Evolutionary conservation across 2,329 filamentous ascomycete genomes (phyloP).

Genomic region (Davidsoniella neocaledoniae): DNA sequence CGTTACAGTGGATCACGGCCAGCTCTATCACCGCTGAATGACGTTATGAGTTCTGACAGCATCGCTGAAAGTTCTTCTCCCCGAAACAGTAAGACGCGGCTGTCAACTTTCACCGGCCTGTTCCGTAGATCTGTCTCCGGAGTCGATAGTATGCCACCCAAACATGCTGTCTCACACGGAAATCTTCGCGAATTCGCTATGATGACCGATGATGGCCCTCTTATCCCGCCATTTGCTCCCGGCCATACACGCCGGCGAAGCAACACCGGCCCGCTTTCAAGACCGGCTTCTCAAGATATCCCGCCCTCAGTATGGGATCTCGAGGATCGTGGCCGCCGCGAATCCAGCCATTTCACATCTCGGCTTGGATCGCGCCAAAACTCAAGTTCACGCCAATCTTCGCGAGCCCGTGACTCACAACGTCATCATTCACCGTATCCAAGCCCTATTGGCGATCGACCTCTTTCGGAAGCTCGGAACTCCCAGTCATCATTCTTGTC

Average conservation of each 20-base stretch:
- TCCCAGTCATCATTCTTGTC: conserved; percentile 5
- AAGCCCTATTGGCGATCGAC: background rate
- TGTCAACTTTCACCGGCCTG: conserved; percentile 3
- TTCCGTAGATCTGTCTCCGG: conserved; percentile 6
- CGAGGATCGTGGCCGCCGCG: conserved; percentile 1
- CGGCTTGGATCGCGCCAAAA: background rate
- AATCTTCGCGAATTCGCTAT: conserved; percentile 3
- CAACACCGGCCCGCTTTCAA: conserved; percentile 3
- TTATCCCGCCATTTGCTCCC: background rate
- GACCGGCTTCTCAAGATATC: conserved; percentile 1
- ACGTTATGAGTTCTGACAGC: conserved; percentile 9
- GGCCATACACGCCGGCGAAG: background rate
- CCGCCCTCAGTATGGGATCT: conserved; percentile 5
- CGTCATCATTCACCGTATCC: conserved; percentile 7
- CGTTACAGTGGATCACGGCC: background rate
- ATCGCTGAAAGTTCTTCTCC: background rate
- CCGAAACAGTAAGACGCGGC: conserved; percentile 3
- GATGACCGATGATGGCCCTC: background rate
- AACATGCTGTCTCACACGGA: conserved; percentile 1
- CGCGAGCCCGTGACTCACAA: background rate
- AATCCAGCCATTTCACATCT: background rate
- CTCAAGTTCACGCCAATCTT: conserved; percentile 1
- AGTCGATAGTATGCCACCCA: background rate
- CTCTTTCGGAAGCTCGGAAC: background rate
- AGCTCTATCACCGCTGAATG: conserved; percentile 8